These are phyloP conservation scores for Colletotrichum sansevieriae DNA, from an alignment of 2,329 filamentous ascomycete genomes.

Conservation along the genomic window DNA sequence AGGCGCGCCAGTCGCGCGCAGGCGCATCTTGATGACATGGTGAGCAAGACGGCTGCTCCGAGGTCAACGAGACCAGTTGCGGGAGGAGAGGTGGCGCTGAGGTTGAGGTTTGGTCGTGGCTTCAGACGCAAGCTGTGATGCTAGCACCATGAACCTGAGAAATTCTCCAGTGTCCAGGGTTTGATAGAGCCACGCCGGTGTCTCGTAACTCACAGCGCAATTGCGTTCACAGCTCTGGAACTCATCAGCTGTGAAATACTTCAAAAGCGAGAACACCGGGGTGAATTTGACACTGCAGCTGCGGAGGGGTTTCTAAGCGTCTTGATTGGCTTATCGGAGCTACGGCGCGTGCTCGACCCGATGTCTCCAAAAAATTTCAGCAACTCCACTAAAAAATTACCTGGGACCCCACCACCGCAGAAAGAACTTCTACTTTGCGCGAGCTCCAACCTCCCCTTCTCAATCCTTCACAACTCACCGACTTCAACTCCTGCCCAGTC, in stretches of 20 bases:
- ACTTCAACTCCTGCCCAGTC: constrained; percentile 38
- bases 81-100: background rate
- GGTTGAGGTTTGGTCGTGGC: constrained; percentile 24
- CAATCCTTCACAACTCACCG: constrained; percentile 34
- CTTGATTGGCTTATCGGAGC: constrained; percentile 37
- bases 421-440: constrained; percentile 37
- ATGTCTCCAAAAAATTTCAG: constrained; percentile 39
- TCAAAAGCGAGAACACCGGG: background rate
- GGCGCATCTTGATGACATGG: constrained; percentile 41
- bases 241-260: background rate
- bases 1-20: constrained; percentile 40
- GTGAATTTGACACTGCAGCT: constrained; percentile 1
- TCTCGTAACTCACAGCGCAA: background rate
- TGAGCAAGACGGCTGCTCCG: constrained; percentile 20
- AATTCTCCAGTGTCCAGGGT: constrained; percentile 38
- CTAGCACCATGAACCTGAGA: constrained; percentile 40
- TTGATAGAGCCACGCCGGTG: constrained; percentile 26
- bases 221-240: background rate
- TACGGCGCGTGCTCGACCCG: constrained; percentile 31
- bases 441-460: constrained; percentile 40
- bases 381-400: constrained; percentile 40
- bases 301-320: background rate
- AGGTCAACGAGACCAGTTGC: constrained; percentile 20
- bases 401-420: constrained; percentile 31
- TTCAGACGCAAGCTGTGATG: constrained; percentile 27